These are phyloP conservation scores for Erysiphe pulchra DNA, from an alignment of 2,329 filamentous ascomycete genomes.

Conservation along the genomic window DNA sequence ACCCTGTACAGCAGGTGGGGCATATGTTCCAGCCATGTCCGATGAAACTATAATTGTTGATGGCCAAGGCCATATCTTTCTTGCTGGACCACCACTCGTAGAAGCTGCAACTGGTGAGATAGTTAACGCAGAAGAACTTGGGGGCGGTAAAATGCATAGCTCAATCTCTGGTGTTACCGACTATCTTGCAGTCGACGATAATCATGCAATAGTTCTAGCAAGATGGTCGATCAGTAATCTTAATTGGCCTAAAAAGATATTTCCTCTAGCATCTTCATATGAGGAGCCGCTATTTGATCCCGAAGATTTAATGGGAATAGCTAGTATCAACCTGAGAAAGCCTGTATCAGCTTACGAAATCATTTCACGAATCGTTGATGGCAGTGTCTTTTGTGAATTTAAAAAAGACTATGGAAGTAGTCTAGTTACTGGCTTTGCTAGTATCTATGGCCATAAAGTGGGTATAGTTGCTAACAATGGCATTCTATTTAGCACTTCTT, in stretches of 20 bases:
- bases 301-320: constrained; percentile 63
- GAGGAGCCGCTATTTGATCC: constrained; percentile 59
- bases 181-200: constrained; percentile 83
- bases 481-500: constrained; percentile 71
- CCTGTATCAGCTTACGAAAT: constrained; percentile 72
- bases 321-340: constrained; percentile 67
- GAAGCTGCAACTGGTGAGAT: constrained; percentile 90
- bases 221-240: constrained; percentile 66
- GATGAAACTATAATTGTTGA: constrained; percentile 94
- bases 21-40: constrained; percentile 91
- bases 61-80: constrained; percentile 90
- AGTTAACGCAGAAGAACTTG: constrained; percentile 72
- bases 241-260: constrained; percentile 45
- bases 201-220: constrained; percentile 69
- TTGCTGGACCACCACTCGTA: constrained; percentile 79
- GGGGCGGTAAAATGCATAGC: constrained; percentile 71
- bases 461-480: constrained; percentile 93
- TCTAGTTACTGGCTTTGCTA: constrained; percentile 74
- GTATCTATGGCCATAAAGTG: constrained; percentile 71
- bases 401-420: constrained; percentile 77
- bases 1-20: constrained; percentile 82
- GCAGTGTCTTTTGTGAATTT: constrained; percentile 76
- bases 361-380: constrained; percentile 80
- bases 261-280: constrained; percentile 21
- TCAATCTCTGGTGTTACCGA: constrained; percentile 84